A percentile compares a stretch with the other conserved stretches of the same genome.
phyloP scores from a whole-genome alignment of 148 eudicot genomes.

The Vaccinium corymbosum region DNA sequence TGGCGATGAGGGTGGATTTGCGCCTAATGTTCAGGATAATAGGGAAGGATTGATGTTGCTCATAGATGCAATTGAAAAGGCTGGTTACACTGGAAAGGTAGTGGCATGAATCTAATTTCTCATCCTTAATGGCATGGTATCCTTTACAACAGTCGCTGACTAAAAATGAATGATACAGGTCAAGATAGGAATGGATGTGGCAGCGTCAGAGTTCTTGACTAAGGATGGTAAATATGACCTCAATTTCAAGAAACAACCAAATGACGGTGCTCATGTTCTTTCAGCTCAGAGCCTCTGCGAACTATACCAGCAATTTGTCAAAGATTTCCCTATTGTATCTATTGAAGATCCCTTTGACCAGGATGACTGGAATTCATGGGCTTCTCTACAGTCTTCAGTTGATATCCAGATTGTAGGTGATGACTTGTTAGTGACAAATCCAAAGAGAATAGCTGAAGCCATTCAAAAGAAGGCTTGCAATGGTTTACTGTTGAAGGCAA shows the following conservation, averaged over 20 bases:
- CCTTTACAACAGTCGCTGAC: conserved; percentile 13
- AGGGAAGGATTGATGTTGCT: conserved; percentile 88
- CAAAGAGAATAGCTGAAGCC: conserved; percentile 81
- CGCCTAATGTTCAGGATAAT: conserved; percentile 97
- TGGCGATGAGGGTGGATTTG: conserved; percentile 99
- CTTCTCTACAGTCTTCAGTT: conserved; percentile 76
- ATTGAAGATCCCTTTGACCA: conserved; percentile 99
- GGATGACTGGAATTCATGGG: conserved; percentile 96
- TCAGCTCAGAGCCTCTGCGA: conserved; percentile 69
- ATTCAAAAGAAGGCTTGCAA: conserved; percentile 91
- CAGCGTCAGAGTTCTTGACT: conserved; percentile 93
- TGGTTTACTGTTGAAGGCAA: conserved; percentile 86
- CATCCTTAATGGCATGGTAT: conserved; percentile 9
- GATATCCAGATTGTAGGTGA: conserved; percentile 95
- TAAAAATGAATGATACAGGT: conserved; percentile 48
- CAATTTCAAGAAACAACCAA: conserved; percentile 95
- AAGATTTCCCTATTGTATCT: conserved; percentile 91
- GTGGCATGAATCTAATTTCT: conserved; percentile 12
- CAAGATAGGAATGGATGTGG: conserved; percentile 99
- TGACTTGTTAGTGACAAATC: conserved; percentile 96
- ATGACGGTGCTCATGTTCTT: conserved; percentile 94
- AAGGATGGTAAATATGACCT: conserved; percentile 90
- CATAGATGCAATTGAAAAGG: conserved; percentile 94
- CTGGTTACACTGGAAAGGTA: conserved; percentile 97
- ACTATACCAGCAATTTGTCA: conserved; percentile 79